These are phyloP conservation scores for Helminthosporium solani DNA, from an alignment of 2,329 filamentous ascomycete genomes.

Conservation along the genomic window DNA sequence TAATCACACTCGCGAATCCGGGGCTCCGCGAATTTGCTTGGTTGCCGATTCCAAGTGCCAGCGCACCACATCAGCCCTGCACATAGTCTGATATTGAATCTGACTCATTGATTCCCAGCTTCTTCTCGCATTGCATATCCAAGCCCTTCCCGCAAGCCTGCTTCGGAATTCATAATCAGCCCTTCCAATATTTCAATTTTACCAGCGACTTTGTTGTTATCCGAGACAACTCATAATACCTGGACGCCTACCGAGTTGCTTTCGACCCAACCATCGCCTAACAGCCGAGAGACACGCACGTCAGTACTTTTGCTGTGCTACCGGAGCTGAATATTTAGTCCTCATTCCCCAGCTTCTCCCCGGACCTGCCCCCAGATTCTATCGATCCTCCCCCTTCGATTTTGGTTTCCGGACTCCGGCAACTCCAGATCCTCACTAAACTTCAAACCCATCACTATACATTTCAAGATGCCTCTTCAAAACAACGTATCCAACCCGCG, in stretches of 20 bases:
- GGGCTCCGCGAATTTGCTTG: constrained; percentile 21
- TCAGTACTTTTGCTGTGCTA: constrained; percentile 6
- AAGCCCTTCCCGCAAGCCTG: constrained; percentile 16
- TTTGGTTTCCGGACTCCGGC: too few relatives aligned
- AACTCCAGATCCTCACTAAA: constrained; percentile 1
- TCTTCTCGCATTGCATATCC: constrained; percentile 24
- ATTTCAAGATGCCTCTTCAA: constrained; percentile 30
- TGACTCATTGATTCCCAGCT: constrained; percentile 37
- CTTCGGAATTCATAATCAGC: constrained; percentile 23
- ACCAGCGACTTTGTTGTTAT: constrained; percentile 32
- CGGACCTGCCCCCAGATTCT: constrained; percentile 8
- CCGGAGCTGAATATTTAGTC: constrained; percentile 22
- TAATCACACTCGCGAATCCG: constrained; percentile 22
- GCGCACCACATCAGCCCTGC: constrained; percentile 36
- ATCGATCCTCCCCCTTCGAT: not conserved
- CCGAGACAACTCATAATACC: constrained; percentile 35
- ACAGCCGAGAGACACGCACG: constrained; percentile 11
- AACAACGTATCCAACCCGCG: constrained; percentile 34
- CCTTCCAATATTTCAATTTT: constrained; percentile 31
- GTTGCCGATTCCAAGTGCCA: constrained; percentile 26
- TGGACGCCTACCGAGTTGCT: constrained; percentile 14
- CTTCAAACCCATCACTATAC: not conserved
- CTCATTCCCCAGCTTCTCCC: constrained; percentile 14
- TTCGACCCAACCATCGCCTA: constrained; percentile 19
- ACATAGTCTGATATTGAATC: constrained; percentile 34